phyloP scores from a whole-genome alignment of 2,329 filamentous ascomycete species.

The Drechslera avenae region DNA sequence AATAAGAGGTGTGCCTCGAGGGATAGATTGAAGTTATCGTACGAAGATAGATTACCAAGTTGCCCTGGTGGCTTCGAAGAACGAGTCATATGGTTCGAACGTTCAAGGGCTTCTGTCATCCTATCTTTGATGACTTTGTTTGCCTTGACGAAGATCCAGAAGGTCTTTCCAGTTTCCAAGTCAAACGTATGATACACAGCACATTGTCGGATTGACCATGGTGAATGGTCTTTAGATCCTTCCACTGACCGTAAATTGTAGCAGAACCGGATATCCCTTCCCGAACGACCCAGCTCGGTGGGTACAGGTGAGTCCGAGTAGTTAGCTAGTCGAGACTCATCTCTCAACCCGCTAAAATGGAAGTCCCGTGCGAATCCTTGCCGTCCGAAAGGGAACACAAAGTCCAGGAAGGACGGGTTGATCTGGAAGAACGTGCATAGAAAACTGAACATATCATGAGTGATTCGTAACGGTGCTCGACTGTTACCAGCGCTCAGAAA shows the following conservation, averaged over 20 bases:
- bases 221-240: constrained; percentile 20
- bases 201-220: constrained; percentile 49
- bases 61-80: not conserved
- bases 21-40: constrained; percentile 22
- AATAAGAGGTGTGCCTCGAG: constrained; percentile 45
- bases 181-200: constrained; percentile 51
- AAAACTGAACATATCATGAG: constrained; percentile 21
- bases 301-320: constrained; percentile 10
- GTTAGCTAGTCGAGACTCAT: constrained; percentile 29
- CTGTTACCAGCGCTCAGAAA: constrained; percentile 24
- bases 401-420: constrained; percentile 45
- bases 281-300: constrained; percentile 44
- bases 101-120: constrained; percentile 20
- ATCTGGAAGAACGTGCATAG: constrained; percentile 42
- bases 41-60: not conserved
- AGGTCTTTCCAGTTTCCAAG: constrained; percentile 32
- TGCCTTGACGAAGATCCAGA: constrained; percentile 50
- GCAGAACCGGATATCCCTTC: constrained; percentile 44
- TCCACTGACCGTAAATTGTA: constrained; percentile 51
- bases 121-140: constrained; percentile 41
- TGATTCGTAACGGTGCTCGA: constrained; percentile 23
- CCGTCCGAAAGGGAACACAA: constrained; percentile 47
- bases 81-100: no score
- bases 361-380: constrained; percentile 42
- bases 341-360: constrained; percentile 46